Base-by-base conservation (phyloP, 345 rosid species). In the Arabidopsis suecica region DNA sequence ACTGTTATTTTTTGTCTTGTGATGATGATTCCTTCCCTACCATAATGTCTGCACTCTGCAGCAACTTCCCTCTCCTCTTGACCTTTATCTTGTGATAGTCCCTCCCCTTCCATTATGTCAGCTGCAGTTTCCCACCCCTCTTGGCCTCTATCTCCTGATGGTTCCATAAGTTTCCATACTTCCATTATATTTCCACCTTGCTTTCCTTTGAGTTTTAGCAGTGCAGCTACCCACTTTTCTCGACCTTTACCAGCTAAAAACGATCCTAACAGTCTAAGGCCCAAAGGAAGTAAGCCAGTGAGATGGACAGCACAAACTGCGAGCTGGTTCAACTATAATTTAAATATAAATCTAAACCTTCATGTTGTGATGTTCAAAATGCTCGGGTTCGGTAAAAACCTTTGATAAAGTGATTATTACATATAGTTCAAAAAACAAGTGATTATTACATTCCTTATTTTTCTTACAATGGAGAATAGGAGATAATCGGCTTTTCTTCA, bases 251-350 rank as follows among this genome's bases (percentile, higher is more conserved):
- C 61, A 53, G 0, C 16, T 44, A 62, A 72, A 50, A 40, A 30
- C 2, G 54, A 72, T 3, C 76, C 76, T 2, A 72, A 40, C 11
- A 72, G 10, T 42, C 25, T 18, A 28, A 51, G 62, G 3, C 62
- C 32, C 32, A 72, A 40, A 50, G 76, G 76, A 62, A 62, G 62
- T 40, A 61, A 72, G 7, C 76, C 62, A 12, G 76, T 42, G 7
- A 62, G 42, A n/a, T 50, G 55, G 68, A 72, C 76, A 40, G 53
- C 69, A 40, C 54, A 44, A 61, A 61, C 61, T 5, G 61, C 32
- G 18, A 72, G 54, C 16, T 16, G 71, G 18, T 16, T 16, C 18
- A 16, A 16, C 18, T 16, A 16, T 16, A 16, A 16, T 16, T 16
- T 16, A 16, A 0, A 16, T 16, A 16, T 16, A 16, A 16, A 16